These are phyloP conservation scores for Aspergillus nomiae DNA, from an alignment of 2,329 filamentous ascomycete genomes.

Conservation along the genomic window DNA sequence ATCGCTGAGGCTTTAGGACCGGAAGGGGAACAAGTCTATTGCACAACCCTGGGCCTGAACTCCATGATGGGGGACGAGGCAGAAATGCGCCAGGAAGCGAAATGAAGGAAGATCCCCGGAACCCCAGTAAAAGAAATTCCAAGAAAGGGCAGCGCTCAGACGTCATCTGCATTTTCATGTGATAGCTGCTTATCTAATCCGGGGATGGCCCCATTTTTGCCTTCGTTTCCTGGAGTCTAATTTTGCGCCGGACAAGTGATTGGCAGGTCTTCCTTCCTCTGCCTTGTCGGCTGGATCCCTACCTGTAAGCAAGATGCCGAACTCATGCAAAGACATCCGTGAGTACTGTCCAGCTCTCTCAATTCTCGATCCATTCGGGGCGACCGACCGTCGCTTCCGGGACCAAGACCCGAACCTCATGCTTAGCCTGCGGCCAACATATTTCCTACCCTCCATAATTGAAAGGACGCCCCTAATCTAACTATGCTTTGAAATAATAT, in stretches of 20 bases:
- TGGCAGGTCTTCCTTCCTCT: neutral
- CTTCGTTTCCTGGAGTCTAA: slow-evolving; percentile 4
- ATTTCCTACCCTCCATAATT: neutral
- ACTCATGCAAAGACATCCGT: slow-evolving; percentile 97
- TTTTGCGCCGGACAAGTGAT: slow-evolving; percentile 16
- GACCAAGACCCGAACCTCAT: neutral
- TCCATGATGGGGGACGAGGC: neutral
- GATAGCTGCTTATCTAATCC: slow-evolving; percentile 35
- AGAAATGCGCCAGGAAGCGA: neutral
- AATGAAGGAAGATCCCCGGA: neutral
- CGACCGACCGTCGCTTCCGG: neutral
- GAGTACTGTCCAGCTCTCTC: slow-evolving; percentile 43
- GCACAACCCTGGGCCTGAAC: neutral
- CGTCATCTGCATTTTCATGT: slow-evolving; percentile 24
- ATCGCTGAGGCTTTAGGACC: neutral
- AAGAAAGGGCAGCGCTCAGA: slow-evolving; percentile 6
- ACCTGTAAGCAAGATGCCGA: slow-evolving; percentile 69
- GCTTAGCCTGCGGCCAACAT: neutral
- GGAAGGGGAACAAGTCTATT: neutral
- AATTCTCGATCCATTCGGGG: neutral
- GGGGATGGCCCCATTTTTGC: slow-evolving; percentile 19
- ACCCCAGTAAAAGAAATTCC: neutral
- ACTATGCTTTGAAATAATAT: slow-evolving; percentile 13
- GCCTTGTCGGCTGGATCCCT: slow-evolving; percentile 2
- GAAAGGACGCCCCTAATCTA: slow-evolving; percentile 13